Evolutionary conservation across 495 filamentous ascomycete genomes (phyloP).

Genomic region (Hyaloscypha finlandica): DNA sequence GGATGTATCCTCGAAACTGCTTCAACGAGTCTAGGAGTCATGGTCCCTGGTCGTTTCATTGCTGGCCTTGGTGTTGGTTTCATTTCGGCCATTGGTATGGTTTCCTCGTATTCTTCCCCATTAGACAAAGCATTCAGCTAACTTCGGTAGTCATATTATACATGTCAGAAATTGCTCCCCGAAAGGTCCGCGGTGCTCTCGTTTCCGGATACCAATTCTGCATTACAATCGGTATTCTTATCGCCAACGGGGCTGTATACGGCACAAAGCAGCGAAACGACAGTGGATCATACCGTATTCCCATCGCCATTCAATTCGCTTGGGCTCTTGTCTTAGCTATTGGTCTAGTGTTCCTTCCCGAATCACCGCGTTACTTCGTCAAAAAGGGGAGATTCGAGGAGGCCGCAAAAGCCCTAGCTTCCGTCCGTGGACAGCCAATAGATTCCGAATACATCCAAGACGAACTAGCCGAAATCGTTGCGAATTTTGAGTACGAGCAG

Average conservation of each 20-base stretch:
- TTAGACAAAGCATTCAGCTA: neutral
- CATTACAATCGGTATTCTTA: conserved; percentile 69
- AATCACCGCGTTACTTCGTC: conserved; percentile 81
- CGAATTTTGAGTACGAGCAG: conserved; percentile 66
- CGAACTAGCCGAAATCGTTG: conserved; percentile 76
- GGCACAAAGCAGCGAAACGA: conserved; percentile 60
- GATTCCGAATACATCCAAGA: conserved; percentile 63
- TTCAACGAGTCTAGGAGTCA: conserved; percentile 63
- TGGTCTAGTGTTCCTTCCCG: conserved; percentile 76
- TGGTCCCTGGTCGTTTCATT: conserved; percentile 76
- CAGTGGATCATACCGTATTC: conserved; percentile 69
- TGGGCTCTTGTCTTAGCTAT: conserved; percentile 64
- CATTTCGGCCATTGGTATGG: conserved; percentile 59
- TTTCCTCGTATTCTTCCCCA: conserved; percentile 27
- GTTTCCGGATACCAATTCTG: conserved; percentile 73
- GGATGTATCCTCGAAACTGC: conserved; percentile 78
- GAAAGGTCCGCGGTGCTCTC: conserved; percentile 67
- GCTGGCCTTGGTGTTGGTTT: conserved; percentile 83
- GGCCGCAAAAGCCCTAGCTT: conserved; percentile 63
- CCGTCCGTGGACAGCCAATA: conserved; percentile 65
- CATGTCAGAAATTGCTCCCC: conserved; percentile 66
- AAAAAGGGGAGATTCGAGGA: conserved; percentile 68
- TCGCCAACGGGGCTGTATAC: conserved; percentile 72
- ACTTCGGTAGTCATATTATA: conserved; percentile 46
- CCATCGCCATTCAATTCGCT: conserved; percentile 64